phyloP scores from a whole-genome alignment of 257 asterid genomes.

The Sherardia arvensis region DNA sequence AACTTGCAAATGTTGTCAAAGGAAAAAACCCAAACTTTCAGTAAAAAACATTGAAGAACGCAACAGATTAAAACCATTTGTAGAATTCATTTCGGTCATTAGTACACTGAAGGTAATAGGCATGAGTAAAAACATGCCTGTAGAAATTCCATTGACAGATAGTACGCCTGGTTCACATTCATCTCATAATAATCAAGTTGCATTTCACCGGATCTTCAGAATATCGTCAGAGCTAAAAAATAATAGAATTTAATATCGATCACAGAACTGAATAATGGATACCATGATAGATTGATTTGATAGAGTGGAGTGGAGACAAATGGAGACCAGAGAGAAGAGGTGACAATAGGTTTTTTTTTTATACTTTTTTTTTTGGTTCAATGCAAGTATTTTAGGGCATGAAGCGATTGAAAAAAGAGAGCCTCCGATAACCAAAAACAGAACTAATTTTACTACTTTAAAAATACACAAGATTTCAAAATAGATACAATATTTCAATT shows the following conservation, averaged over 20 bases:
- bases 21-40: not conserved
- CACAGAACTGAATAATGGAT: not conserved
- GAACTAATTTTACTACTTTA: too few relatives aligned
- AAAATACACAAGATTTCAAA: too few relatives aligned
- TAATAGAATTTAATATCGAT: not conserved
- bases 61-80: not conserved
- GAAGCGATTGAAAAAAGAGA: too few relatives aligned
- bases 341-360: not conserved
- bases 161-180: conserved; percentile 77
- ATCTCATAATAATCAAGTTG: conserved; percentile 48
- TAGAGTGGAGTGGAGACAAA: not conserved
- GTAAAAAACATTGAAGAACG: not conserved
- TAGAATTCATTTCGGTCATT: not conserved
- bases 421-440: too few relatives aligned
- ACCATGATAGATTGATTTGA: too few relatives aligned
- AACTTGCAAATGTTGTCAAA: not conserved
- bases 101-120: not conserved
- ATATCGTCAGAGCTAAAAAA: not conserved
- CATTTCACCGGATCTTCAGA: conserved; percentile 11
- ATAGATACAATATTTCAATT: too few relatives aligned
- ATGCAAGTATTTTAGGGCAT: too few relatives aligned
- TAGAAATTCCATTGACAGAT: conserved; percentile 77
- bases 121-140: conserved; percentile 68
- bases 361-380: too few relatives aligned
- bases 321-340: too few relatives aligned